Conservation (phyloP, 106 monocot genomes). For the Chionographis japonica region DNA sequence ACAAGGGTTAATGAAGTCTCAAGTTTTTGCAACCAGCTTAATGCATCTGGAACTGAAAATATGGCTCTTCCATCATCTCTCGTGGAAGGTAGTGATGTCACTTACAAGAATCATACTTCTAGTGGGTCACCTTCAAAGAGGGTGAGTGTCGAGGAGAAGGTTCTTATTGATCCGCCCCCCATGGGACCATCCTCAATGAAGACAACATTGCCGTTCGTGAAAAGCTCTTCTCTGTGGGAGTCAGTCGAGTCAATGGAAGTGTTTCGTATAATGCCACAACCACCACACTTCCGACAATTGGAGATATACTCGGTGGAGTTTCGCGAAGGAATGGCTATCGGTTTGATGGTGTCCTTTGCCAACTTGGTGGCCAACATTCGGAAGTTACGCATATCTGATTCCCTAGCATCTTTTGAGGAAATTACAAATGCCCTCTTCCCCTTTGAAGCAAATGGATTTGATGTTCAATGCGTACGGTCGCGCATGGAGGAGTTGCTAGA, state of each 20-base stretch:
- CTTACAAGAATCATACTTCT: not conserved
- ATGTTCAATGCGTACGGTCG: not conserved
- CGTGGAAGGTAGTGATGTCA: not conserved
- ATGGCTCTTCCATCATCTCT: too few relatives aligned
- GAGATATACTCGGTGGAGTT: slow-evolving; percentile 8
- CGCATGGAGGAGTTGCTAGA: slow-evolving; percentile 1
- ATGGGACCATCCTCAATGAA: not conserved
- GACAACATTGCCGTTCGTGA: not conserved
- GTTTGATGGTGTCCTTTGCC: slow-evolving; percentile 7
- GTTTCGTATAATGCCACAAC: slow-evolving; percentile 3
- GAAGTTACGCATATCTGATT: slow-evolving; percentile 1
- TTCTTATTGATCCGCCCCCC: not conserved
- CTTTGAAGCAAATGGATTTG: slow-evolving; percentile 7
- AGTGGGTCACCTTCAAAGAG: not conserved
- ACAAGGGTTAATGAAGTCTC: too few relatives aligned
- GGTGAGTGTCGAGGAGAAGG: not conserved
- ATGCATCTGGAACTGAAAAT: too few relatives aligned
- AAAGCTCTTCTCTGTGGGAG: slow-evolving; percentile 3
- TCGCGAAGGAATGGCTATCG: slow-evolving; percentile 9
- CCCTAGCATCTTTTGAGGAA: slow-evolving; percentile 2
- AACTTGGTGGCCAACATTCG: not conserved
- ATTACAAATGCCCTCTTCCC: not conserved
- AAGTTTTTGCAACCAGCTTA: too few relatives aligned
- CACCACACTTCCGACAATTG: slow-evolving; percentile 9
- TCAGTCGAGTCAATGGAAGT: slow-evolving; percentile 10